Base-by-base conservation (phyloP, 1,284 basidiomycete species). In the Tylopilus sp. region DNA sequence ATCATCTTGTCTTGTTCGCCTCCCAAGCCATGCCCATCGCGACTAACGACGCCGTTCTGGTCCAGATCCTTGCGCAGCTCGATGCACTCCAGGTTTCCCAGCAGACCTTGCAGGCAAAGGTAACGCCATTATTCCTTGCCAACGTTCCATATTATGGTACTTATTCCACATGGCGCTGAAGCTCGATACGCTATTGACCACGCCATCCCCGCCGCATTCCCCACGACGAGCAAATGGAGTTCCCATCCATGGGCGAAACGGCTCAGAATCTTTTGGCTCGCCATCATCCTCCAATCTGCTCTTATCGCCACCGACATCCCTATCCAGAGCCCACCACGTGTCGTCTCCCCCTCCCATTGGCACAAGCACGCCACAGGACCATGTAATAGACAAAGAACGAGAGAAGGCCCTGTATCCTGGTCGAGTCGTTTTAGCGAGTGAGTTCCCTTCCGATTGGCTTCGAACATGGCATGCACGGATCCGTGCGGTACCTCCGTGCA, bases 341-440 rank as follows among this genome's bases (percentile, higher is more conserved):
- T 70, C 70, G 7, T 59, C 69, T 9, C 55, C 67, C 1, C 59
- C 70, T 0, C 55, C 63, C 9, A 25, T 7, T 25, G 25, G 25
- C 25, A 55, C 63, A 18, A 57, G 54, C 31, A 59, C 66, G 3
- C 46, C 59, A 11, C 41, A 44, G 25, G 54, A 57, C 29, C 49
- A 53, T 28, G 18, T 59, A 23, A 48, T 57, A 3, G 84, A 86
- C 51, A 86, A 77, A 65, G 86, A 88, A 52, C 74, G 85, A 47
- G 87, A 89, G 67, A 86, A 76, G 57, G 58, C 80, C 30, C 64
- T 91, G 28, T 92, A 92, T 62, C 88, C 89, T 6, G 82, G 83
- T 6, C 74, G 90, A 40, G 84, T 92, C 28, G 74, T 89, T 53
- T 74, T 92, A n/a, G 90, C 88, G 7, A 91, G 89, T 89, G 59